Base-by-base conservation (phyloP, 768 basidiomycete species). In the Macrolepiota fuliginosa region DNA sequence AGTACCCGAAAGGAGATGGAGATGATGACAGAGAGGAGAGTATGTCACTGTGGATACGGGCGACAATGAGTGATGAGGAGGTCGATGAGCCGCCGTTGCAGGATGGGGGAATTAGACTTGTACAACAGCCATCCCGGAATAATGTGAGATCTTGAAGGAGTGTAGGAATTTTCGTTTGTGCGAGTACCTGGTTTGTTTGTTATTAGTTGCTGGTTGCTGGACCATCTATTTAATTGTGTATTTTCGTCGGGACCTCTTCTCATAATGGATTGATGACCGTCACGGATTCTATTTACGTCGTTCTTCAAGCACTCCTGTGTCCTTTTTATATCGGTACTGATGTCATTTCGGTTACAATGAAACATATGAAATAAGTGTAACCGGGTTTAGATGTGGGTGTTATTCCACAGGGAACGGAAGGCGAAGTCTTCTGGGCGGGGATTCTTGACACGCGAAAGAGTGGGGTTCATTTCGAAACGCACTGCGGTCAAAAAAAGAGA, bases 21-120 rank as follows among this genome's bases (percentile, higher is more conserved):
- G 77, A 79, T 2, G 83, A 85, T 66, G 88, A 90, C 56, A 69
- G 71, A 53, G 88, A 89, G 59, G 88, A 90, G 73, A 85, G 83
- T 58, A 70, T 81, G 55, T 80, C 85, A 53, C 66, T 90, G 58
- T 85, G 82, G 82, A 71, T 72, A 22, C 62, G 59, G 35, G 7
- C 42, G 69, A 70, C 29, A 55, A 40, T 47, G 72, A 70, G 42
- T n/a, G 63, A 64, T 25, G 71, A 69, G 4, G 72, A 70, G n/a
- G 61, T 56, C 29, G 7, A 45, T 19, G 42, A 45, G 37, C 50
- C 68, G 3, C 47, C 62, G 22, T 46, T 56, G 19, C 25, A n/a
- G 29, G 64, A 61, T 13, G 71, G 70, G 4, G 77, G 80, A 2
- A 76, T 81, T 66, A 69, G 80, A 63, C 68, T 81, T 56, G 80